Base-by-base conservation (phyloP, 2,329 filamentous ascomycete genomes). In the Bipolaris bicolor region DNA sequence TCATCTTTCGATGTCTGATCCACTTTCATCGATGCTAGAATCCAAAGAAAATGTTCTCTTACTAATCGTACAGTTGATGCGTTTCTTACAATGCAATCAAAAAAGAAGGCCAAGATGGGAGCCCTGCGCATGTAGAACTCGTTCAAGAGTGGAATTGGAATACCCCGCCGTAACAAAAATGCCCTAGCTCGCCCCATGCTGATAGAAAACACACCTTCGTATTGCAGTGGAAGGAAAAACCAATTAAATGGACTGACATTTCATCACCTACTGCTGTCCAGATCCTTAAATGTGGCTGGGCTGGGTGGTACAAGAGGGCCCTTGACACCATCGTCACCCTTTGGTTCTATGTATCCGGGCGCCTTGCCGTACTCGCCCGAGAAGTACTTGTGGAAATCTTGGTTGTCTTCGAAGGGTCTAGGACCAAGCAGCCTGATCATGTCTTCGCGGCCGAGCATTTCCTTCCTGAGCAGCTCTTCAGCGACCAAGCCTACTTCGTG, bases 351-450 rank as follows among this genome's bases (percentile, higher is more conserved):
- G 4, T 74, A 52, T 0, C 74, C 74, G 0, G 74, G 73, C 1
- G 67, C 74, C 52, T 67, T 72, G 10, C 72, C 74, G 26, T 71
- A 63, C 61, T 76, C 71, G 26, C 78, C 77, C 11, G 76, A 76
- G 77, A 99, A 99, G 82, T 96, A 99, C 82, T 97, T 97, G 70
- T 89, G 83, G 78, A 99, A 98, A 71, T 98, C 93, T 69, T 90
- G 89, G 58, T 86, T 84, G 69, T 98, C 94, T 39, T 90, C 88
- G 69, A 90, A 98, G 13, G 92, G 91, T 63, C 95, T 82, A 45
- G 88, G 88, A 20, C 95, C 95, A 24, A 99, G 82, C 54, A 99
- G 81, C 26, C 95, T 84, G 49, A 98, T 87, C 85, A 98, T 89
- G 77, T 99, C 95, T 70, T 99, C 95, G 55, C 95, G 85, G 33